A percentile compares a stretch with the other conserved stretches of the same genome.
These are phyloP conservation scores for Aureobasidium subglaciale DNA, from an alignment of 2,329 filamentous ascomycete genomes.

Conservation along the genomic window DNA sequence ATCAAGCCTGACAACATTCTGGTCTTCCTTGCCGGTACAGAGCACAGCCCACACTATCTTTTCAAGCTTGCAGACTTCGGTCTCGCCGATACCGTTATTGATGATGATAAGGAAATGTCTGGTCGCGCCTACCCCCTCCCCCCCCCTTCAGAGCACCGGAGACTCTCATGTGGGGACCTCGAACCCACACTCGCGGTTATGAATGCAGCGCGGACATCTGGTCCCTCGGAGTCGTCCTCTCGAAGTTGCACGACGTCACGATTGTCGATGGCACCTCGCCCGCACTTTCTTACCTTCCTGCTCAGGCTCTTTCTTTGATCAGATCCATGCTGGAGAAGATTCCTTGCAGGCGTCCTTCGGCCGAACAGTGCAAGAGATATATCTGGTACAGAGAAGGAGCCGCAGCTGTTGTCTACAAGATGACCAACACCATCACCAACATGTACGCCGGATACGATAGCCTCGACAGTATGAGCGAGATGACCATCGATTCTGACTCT, in stretches of 20 bases:
- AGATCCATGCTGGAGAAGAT: background rate
- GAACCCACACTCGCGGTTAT: background rate
- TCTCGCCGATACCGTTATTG: background rate
- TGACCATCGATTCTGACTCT: background rate
- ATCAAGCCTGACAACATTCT: slow-evolving; percentile 15
- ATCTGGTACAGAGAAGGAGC: background rate
- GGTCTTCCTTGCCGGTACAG: background rate
- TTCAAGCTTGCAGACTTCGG: slow-evolving; percentile 12
- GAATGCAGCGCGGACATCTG: slow-evolving; percentile 2
- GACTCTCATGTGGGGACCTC: background rate
- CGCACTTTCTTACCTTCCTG: background rate
- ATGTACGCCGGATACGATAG: background rate
- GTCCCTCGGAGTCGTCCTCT: background rate
- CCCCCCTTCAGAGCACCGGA: background rate
- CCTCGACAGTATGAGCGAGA: background rate
- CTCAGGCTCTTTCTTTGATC: background rate
- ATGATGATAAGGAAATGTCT: background rate
- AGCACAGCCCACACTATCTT: background rate
- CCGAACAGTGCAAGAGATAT: background rate
- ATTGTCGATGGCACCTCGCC: background rate
- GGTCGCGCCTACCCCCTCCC: background rate
- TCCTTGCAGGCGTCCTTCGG: background rate
- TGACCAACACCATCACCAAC: too few relatives aligned
- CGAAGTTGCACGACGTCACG: background rate
- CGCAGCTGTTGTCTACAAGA: background rate